Evolutionary conservation across 2,329 filamentous ascomycete species (phyloP).

Genomic region (Phialocephala subalpina): DNA sequence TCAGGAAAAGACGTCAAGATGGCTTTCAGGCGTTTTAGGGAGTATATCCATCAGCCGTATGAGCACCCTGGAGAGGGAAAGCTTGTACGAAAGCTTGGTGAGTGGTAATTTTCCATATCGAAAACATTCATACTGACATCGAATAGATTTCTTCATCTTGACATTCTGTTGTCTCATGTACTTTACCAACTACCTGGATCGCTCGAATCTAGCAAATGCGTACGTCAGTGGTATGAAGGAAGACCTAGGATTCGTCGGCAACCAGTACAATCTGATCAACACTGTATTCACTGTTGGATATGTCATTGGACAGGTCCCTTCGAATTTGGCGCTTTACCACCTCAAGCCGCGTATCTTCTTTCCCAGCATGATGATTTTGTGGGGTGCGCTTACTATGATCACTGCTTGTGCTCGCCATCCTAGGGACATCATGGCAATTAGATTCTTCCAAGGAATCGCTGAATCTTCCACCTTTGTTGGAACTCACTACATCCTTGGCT

Average conservation of each 20-base stretch:
- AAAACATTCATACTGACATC: slow-evolving; percentile 6
- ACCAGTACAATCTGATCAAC: slow-evolving; percentile 62
- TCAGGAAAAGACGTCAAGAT: slow-evolving; percentile 7
- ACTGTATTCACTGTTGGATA: slow-evolving; percentile 53
- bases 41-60: slow-evolving; percentile 36
- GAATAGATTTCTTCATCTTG: slow-evolving; percentile 42
- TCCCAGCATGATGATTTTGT: slow-evolving; percentile 68
- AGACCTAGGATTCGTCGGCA: slow-evolving; percentile 55
- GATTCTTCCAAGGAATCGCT: slow-evolving; percentile 62
- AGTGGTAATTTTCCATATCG: slow-evolving; percentile 3
- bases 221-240: slow-evolving; percentile 63
- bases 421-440: slow-evolving; percentile 65
- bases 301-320: slow-evolving; percentile 65
- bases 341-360: slow-evolving; percentile 70
- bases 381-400: slow-evolving; percentile 70
- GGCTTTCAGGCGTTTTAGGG: slow-evolving; percentile 26
- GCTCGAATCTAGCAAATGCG: slow-evolving; percentile 60
- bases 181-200: slow-evolving; percentile 52
- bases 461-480: slow-evolving; percentile 66
- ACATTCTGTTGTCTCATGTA: slow-evolving; percentile 51
- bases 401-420: slow-evolving; percentile 61
- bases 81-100: slow-evolving; percentile 39
- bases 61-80: slow-evolving; percentile 38
- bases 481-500: slow-evolving; percentile 66
- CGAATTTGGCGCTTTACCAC: slow-evolving; percentile 69